These are phyloP conservation scores for Crucihimalaya himalaica DNA, from an alignment of 345 rosid species.

Conservation along the genomic window DNA sequence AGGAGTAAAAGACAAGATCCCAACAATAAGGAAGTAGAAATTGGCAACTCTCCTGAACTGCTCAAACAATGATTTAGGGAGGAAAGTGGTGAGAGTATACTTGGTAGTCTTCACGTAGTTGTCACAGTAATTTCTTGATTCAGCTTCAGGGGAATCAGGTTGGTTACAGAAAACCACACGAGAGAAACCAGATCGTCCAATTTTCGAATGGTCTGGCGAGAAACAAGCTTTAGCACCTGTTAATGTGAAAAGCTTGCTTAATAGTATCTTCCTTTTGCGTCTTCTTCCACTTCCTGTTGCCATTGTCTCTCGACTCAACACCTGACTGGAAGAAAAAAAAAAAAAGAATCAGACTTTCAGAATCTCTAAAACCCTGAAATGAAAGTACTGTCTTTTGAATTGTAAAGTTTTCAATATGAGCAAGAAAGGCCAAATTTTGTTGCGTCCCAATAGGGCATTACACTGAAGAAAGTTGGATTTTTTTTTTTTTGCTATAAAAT, in stretches of 20 bases:
- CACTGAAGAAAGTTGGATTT: conserved; percentile 6
- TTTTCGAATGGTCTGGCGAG: conserved; percentile 66
- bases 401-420: not conserved
- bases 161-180: conserved; percentile 81
- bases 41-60: conserved; percentile 96
- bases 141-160: conserved; percentile 61
- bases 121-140: conserved; percentile 47
- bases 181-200: conserved; percentile 83
- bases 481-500: not conserved
- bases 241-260: conserved; percentile 76
- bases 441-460: conserved; percentile 2
- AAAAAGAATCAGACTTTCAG: not conserved
- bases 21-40: conserved; percentile 75
- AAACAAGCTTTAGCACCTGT: conserved; percentile 60
- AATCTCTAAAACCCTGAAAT: conserved; percentile 14
- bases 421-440: conserved; percentile 5
- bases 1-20: conserved; percentile 68
- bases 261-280: conserved; percentile 60
- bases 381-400: not conserved
- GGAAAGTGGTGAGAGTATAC: conserved; percentile 68
- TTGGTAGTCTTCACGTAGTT: conserved; percentile 80
- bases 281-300: conserved; percentile 44
- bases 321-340: not conserved
- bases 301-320: conserved; percentile 20
- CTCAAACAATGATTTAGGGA: conserved; percentile 92